Percentiles rank a stretch among this genome's conserved stretches.
Evolutionary conservation across 139 green algal genomes (phyloP).

Genomic region (Astrephomene gubernaculifera): DNA sequence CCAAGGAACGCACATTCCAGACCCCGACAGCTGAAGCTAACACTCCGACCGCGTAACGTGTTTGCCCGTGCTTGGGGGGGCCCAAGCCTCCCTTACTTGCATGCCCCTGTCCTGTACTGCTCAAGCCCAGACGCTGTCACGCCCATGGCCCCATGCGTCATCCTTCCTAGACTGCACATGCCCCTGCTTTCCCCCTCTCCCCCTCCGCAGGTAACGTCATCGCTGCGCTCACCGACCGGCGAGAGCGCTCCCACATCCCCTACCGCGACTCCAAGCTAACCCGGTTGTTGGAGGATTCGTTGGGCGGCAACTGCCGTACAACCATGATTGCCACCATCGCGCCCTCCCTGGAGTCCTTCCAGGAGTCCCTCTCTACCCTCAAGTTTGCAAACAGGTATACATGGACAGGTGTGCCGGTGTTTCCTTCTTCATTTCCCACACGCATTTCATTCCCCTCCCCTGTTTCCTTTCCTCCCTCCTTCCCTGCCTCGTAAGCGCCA

Average conservation of each 20-base stretch:
- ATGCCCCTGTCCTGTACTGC: no score
- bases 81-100: no score
- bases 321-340: constrained; percentile 94
- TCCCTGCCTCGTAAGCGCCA: not conserved
- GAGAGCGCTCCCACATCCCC: constrained; percentile 85
- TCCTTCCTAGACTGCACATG: no score
- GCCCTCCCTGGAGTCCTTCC: constrained; percentile 81
- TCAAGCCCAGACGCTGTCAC: no score
- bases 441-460: not conserved
- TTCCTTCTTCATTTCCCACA: no score
- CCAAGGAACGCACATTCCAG: no score
- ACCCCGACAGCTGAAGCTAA: no score
- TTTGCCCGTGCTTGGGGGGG: no score
- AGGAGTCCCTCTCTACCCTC: constrained; percentile 77
- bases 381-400: constrained; percentile 94
- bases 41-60: no score
- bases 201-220: constrained; percentile 92
- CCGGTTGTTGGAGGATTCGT: constrained; percentile 93
- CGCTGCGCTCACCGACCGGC: constrained; percentile 88
- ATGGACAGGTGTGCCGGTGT: no score
- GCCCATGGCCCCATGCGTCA: no score
- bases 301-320: constrained; percentile 96
- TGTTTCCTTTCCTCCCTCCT: not conserved
- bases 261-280: constrained; percentile 98
- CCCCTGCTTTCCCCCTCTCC: not conserved